Evolutionary conservation across 2,329 filamentous ascomycete species (phyloP), one percentile per base, ranked within the genome.

Genomic region (Colletotrichum cordylinicola): DNA sequence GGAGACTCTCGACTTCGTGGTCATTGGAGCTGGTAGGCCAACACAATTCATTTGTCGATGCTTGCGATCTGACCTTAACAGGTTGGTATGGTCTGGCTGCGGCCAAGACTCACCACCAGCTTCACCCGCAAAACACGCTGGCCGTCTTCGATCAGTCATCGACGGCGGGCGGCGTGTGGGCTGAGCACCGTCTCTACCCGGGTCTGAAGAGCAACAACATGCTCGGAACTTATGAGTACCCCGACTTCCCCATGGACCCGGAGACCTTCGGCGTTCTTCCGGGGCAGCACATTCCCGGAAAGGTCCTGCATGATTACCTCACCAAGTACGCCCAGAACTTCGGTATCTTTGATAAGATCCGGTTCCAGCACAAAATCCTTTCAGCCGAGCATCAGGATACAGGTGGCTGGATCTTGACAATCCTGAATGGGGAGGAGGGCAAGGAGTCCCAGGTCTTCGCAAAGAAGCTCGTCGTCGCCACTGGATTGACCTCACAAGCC

Each of bases 121-220:
- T 92, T 52, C 87, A 93, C 78, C 93, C 92, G 1, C 81, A 85
- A n/a, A 86, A 87, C 70, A 88, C 88, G 3, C 81, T 94, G 29
- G 84, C 88, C 2, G 80, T 95, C 12, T 84, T 94, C 35, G 93
- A 95, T 62, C 84, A 87, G 7, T 87, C 88, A 13, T 82, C 86
- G 15, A 90, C 90, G 0, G 80, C 93, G 7, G 94, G 94, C 2
- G 94, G 94, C 6, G 91, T 92, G 18, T 96, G 94, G 94, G 90
- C 92, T 10, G 86, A 91, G 72, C 86, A 93, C 48, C 89, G 93
- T 2, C 84, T 95, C 1, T 94, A 96, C 81, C 90, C 92, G 0
- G 92, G 91, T 2, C 87, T 96, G 65, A 94, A 92, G 79, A 92
- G 91, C 69, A 96, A 96, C 83, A 96, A 96, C 80, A 89, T 95